Percentiles rank a stretch among this genome's conserved stretches.
phyloP scores from a whole-genome alignment of 1,139 yeast species.

The Yamadazyma aaseri region DNA sequence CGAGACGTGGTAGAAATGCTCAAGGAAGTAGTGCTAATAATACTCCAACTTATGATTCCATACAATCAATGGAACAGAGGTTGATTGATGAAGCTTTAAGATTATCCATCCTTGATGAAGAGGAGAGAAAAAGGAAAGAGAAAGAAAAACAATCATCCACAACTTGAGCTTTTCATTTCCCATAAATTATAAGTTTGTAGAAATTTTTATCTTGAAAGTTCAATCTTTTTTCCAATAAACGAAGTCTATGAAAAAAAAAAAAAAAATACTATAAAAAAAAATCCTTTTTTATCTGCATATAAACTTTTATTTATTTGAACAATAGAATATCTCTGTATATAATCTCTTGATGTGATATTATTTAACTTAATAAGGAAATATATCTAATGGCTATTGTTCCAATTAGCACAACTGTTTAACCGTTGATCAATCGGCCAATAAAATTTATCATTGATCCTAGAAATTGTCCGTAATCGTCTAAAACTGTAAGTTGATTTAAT shows the following conservation, averaged over 20 bases:
- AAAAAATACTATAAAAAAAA: too few species aligned
- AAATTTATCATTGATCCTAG: too few species aligned
- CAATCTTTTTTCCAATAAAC: too few species aligned
- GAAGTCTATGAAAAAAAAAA: too few species aligned
- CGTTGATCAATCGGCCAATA: not conserved
- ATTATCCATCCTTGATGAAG: conserved; percentile 69
- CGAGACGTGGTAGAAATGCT: conserved; percentile 19
- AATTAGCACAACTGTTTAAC: not conserved
- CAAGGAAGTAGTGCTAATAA: conserved; percentile 5
- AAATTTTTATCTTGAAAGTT: too few species aligned
- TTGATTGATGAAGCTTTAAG: conserved; percentile 86
- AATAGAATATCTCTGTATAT: too few species aligned
- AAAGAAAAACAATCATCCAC: conserved; percentile 9
- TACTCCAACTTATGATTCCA: conserved; percentile 1
- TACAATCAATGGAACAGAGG: conserved; percentile 57
- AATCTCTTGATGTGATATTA: not conserved
- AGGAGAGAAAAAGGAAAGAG: conserved; percentile 44
- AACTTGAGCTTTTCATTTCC: too few species aligned
- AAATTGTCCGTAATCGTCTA: too few species aligned
- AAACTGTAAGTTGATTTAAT: too few species aligned
- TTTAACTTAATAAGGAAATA: not conserved
- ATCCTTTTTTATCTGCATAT: too few species aligned
- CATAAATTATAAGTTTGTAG: too few species aligned
- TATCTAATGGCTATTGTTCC: not conserved
- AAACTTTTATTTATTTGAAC: too few species aligned